Conservation (phyloP, 805 yeast genomes). For the Starmerella stigmatis region DNA sequence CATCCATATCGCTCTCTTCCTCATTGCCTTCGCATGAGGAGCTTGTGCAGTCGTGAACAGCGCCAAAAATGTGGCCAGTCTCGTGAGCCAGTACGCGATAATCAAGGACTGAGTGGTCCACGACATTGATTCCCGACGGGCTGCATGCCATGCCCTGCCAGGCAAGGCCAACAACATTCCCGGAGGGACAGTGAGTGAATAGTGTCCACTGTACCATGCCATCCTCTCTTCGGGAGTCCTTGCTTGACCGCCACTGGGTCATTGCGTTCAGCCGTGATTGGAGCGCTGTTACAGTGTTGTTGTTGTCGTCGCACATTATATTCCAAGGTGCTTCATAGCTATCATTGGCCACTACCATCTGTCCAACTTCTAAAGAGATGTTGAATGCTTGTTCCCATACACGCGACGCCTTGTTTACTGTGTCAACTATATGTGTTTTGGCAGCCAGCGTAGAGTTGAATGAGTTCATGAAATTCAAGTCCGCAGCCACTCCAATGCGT, state of each 20-base stretch:
- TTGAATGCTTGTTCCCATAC: constrained; percentile 32
- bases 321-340: constrained; percentile 16
- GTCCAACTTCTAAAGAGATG: constrained; percentile 30
- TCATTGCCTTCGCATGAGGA: constrained; percentile 26
- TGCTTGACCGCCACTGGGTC: constrained; percentile 28
- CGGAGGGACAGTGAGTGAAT: constrained; percentile 29
- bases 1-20: neutral
- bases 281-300: constrained; percentile 17
- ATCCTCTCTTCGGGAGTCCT: constrained; percentile 22
- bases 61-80: constrained; percentile 34
- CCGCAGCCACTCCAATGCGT: constrained; percentile 33
- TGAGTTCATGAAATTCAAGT: constrained; percentile 29
- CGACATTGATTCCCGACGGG: constrained; percentile 30
- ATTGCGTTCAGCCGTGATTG: constrained; percentile 27
- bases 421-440: constrained; percentile 27
- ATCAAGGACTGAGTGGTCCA: constrained; percentile 29
- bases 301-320: constrained; percentile 28
- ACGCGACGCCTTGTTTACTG: constrained; percentile 30
- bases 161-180: constrained; percentile 32
- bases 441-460: constrained; percentile 26
- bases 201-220: constrained; percentile 32
- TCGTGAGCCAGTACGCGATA: constrained; percentile 35
- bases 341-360: constrained; percentile 26
- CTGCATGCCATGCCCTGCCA: constrained; percentile 33
- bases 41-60: constrained; percentile 34